Percentiles rank a stretch among this genome's conserved stretches.
phyloP scores from a whole-genome alignment of 225 moss, liverwort and hornwort genomes.

The Polytrichum commune region DNA sequence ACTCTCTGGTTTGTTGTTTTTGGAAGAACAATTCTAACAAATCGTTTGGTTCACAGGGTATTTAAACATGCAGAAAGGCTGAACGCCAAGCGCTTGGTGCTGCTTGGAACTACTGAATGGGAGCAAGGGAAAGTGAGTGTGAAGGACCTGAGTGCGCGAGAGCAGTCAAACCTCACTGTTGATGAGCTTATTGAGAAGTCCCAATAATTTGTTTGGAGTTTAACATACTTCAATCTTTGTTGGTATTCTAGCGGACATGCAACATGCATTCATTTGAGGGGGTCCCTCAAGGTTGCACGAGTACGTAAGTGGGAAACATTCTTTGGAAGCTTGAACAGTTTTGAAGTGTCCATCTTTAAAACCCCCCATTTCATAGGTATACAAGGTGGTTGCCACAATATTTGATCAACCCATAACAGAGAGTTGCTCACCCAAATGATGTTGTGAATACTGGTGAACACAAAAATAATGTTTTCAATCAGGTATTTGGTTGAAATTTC shows the following conservation, averaged over 20 bases:
- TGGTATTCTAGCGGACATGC: constrained; percentile 14
- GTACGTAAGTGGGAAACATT: neutral
- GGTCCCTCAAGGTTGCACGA: neutral
- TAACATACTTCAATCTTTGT: neutral
- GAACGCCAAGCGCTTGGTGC: constrained; percentile 74
- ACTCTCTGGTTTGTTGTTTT: no score
- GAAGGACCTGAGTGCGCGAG: constrained; percentile 58
- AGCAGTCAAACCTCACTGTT: constrained; percentile 48
- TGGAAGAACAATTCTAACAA: no score
- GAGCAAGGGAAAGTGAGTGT: constrained; percentile 72
- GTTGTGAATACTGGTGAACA: no score
- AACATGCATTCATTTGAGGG: constrained; percentile 15
- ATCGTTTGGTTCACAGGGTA: constrained; percentile 34
- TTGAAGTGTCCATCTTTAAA: neutral
- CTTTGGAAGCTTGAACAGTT: constrained; percentile 4
- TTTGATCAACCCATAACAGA: no score
- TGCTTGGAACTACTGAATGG: constrained; percentile 77
- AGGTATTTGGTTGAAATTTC: no score
- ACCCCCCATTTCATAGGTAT: no score
- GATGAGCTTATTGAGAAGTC: constrained; percentile 32
- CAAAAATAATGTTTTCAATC: no score
- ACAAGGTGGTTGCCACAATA: no score
- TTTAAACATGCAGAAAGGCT: constrained; percentile 67
- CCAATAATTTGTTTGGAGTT: neutral
- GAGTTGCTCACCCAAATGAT: no score